Evolutionary conservation across 2,329 filamentous ascomycete genomes (phyloP), one percentile per base, ranked within the genome.

Genomic region (Neoarthrinium moseri): DNA sequence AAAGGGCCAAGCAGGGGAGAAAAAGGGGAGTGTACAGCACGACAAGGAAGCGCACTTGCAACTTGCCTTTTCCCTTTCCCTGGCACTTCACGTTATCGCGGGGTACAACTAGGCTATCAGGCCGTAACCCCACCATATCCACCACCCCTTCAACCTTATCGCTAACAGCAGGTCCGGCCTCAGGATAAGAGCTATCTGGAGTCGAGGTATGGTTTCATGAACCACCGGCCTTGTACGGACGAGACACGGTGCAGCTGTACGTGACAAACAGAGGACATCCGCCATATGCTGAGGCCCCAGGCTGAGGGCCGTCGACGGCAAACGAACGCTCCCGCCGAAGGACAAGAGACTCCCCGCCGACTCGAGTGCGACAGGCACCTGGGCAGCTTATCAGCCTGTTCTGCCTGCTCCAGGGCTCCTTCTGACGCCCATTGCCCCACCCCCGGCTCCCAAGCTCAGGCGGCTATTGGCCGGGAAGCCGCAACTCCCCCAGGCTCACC

Each of bases 71-170:
- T n/a, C n/a, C n/a, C n/a, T n/a, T n/a, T n/a, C n/a, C n/a, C n/a
- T n/a, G n/a, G n/a, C n/a, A n/a, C 7, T 10, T 17, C 32, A 15
- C 10, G 17, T 17, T 4, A 36, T 36, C 22, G 43, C 43, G 43
- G 43, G 43, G 43, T 45, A 45, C 43, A 22, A 15, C 24, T 24
- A 17, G 24, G 43, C 18, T 45, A 39, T 45, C 43, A 45, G 43
- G 34, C 24, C 15, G 34, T 20, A 44, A 23, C 30, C 23, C 42
- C 42, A 44, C 32, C 23, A 27, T 13, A 20, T 15, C n/a, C 11
- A 24, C 21, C 7, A n/a, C 27, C 18, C 30, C 22, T 36, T 33
- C n/a, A 27, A 22, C 23, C 43, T 37, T 38, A 45, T 30, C 24
- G 32, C 38, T 21, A 15, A n/a, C 12, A 13, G 15, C 11, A 24